phyloP scores from a whole-genome alignment of 2,329 filamentous ascomycete species.

The Talaromyces sp. region DNA sequence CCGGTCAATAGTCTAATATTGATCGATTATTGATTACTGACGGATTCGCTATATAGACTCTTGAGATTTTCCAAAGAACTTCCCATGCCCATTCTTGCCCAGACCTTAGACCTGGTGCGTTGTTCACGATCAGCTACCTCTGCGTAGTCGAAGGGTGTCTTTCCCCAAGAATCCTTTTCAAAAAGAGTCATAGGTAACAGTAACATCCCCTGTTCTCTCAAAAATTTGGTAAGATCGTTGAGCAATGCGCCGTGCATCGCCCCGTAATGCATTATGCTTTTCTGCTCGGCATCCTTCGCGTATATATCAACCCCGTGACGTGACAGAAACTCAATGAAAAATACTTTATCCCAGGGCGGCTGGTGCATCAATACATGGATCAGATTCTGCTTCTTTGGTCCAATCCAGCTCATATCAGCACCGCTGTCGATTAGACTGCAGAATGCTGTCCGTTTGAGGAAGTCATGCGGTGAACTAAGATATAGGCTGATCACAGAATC shows the following conservation, averaged over 20 bases:
- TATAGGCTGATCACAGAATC: slow-evolving; percentile 12
- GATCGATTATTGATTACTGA: too few species aligned
- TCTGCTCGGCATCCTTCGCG: slow-evolving; percentile 11
- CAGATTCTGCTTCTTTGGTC: slow-evolving; percentile 9
- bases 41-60: too few species aligned
- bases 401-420: neutral
- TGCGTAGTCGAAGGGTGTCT: slow-evolving; percentile 15
- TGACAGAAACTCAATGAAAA: slow-evolving; percentile 11
- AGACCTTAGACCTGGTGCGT: too few species aligned
- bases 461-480: slow-evolving; percentile 10
- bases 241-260: slow-evolving; percentile 14
- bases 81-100: too few species aligned
- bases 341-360: slow-evolving; percentile 2
- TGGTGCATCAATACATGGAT: slow-evolving; percentile 13
- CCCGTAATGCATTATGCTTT: slow-evolving; percentile 13
- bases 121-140: slow-evolving; percentile 2
- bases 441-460: slow-evolving; percentile 9
- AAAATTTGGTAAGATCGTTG: slow-evolving; percentile 12
- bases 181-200: slow-evolving; percentile 5
- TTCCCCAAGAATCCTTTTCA: slow-evolving; percentile 9
- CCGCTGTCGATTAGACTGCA: neutral
- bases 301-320: slow-evolving; percentile 10
- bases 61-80: too few species aligned
- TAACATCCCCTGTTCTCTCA: neutral
- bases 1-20: too few species aligned